These are phyloP conservation scores for Quillaja saponaria DNA, from an alignment of 306 rosid species.

Conservation along the genomic window DNA sequence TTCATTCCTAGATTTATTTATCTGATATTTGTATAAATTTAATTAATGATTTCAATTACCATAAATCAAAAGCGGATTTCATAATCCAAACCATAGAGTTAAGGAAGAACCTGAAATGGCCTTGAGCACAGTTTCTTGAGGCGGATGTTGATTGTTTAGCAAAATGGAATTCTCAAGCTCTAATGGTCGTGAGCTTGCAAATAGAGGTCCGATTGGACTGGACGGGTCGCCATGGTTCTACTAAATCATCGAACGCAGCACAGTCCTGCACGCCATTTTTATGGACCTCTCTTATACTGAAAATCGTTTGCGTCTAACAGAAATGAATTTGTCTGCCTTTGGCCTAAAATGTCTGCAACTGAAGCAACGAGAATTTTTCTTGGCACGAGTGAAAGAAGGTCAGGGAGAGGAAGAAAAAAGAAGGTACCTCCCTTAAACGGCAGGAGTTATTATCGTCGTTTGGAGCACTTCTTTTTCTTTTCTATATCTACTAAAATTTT, in stretches of 20 bases:
- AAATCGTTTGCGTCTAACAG: neutral
- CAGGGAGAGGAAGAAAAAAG: too few relatives aligned
- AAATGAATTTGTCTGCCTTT: neutral
- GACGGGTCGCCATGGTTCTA: slow-evolving; percentile 58
- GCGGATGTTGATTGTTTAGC: slow-evolving; percentile 67
- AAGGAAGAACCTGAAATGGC: slow-evolving; percentile 81
- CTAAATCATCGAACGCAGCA: slow-evolving; percentile 56
- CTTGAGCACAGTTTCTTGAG: slow-evolving; percentile 88
- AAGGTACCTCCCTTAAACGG: too few relatives aligned
- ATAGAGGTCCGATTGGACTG: slow-evolving; percentile 32
- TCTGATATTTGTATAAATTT: too few relatives aligned
- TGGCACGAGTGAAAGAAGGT: too few relatives aligned
- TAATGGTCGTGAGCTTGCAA: slow-evolving; percentile 25
- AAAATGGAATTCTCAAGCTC: slow-evolving; percentile 45
- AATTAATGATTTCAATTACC: neutral
- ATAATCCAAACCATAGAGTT: neutral
- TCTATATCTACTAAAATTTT: too few relatives aligned
- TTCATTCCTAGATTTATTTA: neutral
- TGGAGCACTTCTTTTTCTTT: too few relatives aligned
- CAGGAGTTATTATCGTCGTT: too few relatives aligned
- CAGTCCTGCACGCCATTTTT: slow-evolving; percentile 70
- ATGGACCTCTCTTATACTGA: slow-evolving; percentile 1
- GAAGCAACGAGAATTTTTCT: too few relatives aligned
- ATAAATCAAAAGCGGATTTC: neutral
- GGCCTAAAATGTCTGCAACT: neutral